A percentile compares a stretch with the other conserved stretches of the same genome.
phyloP scores from a whole-genome alignment of 768 basidiomycete genomes.

The Tricholoma terreum region DNA sequence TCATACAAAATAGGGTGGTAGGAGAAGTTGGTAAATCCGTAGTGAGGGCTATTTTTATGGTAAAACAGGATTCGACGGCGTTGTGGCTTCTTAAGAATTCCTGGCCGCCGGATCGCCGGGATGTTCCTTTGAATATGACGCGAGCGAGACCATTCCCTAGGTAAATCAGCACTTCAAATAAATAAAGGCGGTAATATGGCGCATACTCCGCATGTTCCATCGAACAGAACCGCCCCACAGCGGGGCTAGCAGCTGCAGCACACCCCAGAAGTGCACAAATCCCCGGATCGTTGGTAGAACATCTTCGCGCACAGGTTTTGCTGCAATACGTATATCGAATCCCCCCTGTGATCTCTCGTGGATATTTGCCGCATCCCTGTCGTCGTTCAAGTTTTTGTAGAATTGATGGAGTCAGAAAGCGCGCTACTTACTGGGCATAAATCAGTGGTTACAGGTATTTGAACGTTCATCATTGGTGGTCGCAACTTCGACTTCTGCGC shows the following conservation, averaged over 20 bases:
- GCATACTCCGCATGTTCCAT: slow-evolving; percentile 5
- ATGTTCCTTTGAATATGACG: background rate
- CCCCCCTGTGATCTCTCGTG: slow-evolving; percentile 2
- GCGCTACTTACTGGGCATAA: background rate
- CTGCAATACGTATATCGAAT: slow-evolving; percentile 14
- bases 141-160: background rate
- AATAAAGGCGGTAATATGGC: background rate
- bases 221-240: slow-evolving; percentile 11
- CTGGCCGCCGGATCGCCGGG: background rate
- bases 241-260: slow-evolving; percentile 3
- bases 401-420: background rate
- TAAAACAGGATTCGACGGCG: slow-evolving; percentile 55
- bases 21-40: slow-evolving; percentile 76
- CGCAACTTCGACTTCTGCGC: slow-evolving; percentile 5
- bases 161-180: background rate
- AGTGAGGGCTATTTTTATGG: slow-evolving; percentile 57
- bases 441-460: background rate
- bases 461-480: background rate
- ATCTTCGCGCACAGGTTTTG: slow-evolving; percentile 7
- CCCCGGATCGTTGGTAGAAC: background rate
- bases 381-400: background rate
- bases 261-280: slow-evolving; percentile 5
- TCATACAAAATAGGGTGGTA: slow-evolving; percentile 56
- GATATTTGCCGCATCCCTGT: slow-evolving; percentile 15
- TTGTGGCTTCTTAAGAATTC: slow-evolving; percentile 10